Evolutionary conservation across 1,284 basidiomycete species (phyloP), one percentile per base, ranked within the genome.

Genomic region (Afroboletus lepidellus): DNA sequence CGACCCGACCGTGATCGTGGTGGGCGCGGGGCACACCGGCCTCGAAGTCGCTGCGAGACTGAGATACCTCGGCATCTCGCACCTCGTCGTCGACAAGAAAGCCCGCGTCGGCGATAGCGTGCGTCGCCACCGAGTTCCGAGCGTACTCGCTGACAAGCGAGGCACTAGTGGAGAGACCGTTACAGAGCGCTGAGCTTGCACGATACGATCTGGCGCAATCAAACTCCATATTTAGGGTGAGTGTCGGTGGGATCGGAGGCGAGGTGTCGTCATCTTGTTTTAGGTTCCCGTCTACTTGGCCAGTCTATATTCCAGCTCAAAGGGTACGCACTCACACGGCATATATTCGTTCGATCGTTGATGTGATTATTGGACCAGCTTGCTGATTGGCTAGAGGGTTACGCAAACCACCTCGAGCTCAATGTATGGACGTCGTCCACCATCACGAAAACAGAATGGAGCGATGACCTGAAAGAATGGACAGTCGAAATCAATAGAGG

Each of bases 361-460:
- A 51, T 29, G n/a, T n/a, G n/a, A 50, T 32, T 11, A 4, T 41
- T 20, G 21, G 13, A 5, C 41, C 39, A 74, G 75, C 73, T 85
- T 18, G 84, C 79, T 4, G 77, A 81, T 57, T 85, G 80, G 79
- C 69, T 85, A 41, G 84, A 85, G 58, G 70, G 70, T 27, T 85
- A 84, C 54, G 80, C 79, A 3, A 70, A 76, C 7, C 62, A 71
- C 5, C 70, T 84, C 48, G 83, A 84, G 53, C 70, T 84, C 38
- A 77, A 83, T 59, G 72, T 80, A 34, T 85, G 83, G 84, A 76
- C 73, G 0, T 69, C 74, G 7, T 72, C 80, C 3, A 71, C 62
- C 5, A 67, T 80, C n/a, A 69, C 63, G 9, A 67, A 65, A 33
- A 70, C 77, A 18, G 24, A 7, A 11, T 77, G 69, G 61, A 55